These are phyloP conservation scores for Talaromyces sp. DNA, from an alignment of 2,329 filamentous ascomycete genomes.

Conservation along the genomic window DNA sequence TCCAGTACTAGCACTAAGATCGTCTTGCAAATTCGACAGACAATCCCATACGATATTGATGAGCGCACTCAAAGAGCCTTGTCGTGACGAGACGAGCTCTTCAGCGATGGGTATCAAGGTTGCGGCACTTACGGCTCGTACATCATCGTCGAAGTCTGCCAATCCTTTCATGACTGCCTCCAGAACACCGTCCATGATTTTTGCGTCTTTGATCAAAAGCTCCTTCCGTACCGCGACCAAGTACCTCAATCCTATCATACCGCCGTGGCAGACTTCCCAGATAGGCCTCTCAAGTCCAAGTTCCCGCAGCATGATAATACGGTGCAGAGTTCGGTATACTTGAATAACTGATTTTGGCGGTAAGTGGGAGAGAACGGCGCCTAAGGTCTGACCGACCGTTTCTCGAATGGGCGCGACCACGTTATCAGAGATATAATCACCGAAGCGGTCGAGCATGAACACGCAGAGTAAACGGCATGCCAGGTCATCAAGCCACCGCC, in stretches of 20 bases:
- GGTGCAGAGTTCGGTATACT: constrained; percentile 78
- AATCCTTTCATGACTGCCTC: constrained; percentile 92
- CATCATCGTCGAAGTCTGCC: constrained; percentile 87
- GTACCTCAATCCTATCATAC: constrained; percentile 95
- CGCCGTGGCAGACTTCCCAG: constrained; percentile 95
- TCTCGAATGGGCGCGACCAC: constrained; percentile 95
- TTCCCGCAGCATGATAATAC: constrained; percentile 88
- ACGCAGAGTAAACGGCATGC: constrained; percentile 94
- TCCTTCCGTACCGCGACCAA: constrained; percentile 94
- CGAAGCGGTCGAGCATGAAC: constrained; percentile 95
- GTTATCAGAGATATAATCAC: constrained; percentile 95
- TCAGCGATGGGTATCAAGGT: constrained; percentile 93
- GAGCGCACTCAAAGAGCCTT: constrained; percentile 70
- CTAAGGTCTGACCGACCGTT: constrained; percentile 89
- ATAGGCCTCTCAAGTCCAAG: constrained; percentile 67
- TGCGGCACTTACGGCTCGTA: constrained; percentile 94
- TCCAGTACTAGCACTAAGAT: constrained; percentile 93
- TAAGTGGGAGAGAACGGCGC: constrained; percentile 81
- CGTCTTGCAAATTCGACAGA: constrained; percentile 91
- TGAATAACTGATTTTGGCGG: constrained; percentile 73
- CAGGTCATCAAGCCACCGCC: constrained; percentile 85
- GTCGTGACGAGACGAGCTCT: constrained; percentile 84
- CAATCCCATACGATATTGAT: constrained; percentile 98
- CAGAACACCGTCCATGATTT: constrained; percentile 89
- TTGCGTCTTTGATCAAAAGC: constrained; percentile 73